A percentile compares a stretch with the other conserved stretches of the same genome.
Conservation (phyloP, 73 alveolate genomes). For the Blepharisma japonicum region DNA sequence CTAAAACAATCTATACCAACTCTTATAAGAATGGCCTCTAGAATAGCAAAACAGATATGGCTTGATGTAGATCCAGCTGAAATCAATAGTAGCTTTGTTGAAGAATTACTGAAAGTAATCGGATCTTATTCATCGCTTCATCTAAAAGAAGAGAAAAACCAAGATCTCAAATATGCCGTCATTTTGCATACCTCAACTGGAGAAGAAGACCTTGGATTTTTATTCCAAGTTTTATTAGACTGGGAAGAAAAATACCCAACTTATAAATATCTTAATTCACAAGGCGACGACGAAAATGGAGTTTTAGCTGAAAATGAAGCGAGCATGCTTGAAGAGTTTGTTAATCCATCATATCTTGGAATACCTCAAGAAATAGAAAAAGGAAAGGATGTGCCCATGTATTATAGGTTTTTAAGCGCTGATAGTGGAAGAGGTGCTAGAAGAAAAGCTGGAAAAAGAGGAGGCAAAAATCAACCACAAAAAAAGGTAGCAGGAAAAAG, state of each 20-base stretch:
- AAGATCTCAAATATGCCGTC: constrained; percentile 35
- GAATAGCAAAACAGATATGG: neutral
- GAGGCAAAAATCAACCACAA: constrained; percentile 1
- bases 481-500: neutral
- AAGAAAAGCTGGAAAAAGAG: constrained; percentile 33
- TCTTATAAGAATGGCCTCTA: constrained; percentile 16
- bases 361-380: constrained; percentile 1
- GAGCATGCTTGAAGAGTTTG: neutral
- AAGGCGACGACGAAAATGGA: constrained; percentile 11
- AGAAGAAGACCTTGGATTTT: constrained; percentile 55
- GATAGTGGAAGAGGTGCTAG: constrained; percentile 29
- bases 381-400: neutral
- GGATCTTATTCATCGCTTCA: neutral
- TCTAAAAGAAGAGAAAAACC: neutral
- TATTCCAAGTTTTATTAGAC: constrained; percentile 49
- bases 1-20: constrained; percentile 6
- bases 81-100: neutral
- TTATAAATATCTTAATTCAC: constrained; percentile 26
- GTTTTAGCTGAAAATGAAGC: neutral
- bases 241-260: constrained; percentile 53
- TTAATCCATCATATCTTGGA: neutral
- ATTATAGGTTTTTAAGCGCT: neutral
- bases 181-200: constrained; percentile 40
- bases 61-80: neutral
- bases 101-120: neutral